Evolutionary conservation across 192 early-diverging fungal genomes (phyloP).

Genomic region (Rhizoclosmatium globosum): DNA sequence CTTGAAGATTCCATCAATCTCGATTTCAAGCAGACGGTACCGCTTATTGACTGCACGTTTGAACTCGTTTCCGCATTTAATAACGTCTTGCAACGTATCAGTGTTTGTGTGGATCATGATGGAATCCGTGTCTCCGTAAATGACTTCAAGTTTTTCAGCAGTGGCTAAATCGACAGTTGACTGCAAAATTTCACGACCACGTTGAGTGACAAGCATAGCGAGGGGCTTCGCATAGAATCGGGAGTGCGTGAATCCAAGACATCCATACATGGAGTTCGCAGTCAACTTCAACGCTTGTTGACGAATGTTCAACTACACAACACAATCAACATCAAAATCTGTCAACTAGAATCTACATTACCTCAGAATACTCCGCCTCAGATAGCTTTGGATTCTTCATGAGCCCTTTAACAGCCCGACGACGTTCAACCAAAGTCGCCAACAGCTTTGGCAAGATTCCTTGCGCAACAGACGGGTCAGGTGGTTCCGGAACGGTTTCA

Average conservation of each 20-base stretch:
- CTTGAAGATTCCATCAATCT: constrained; percentile 93
- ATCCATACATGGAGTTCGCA: constrained; percentile 99
- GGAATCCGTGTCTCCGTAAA: constrained; percentile 99
- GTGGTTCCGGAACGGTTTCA: constrained; percentile 80
- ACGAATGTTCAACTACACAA: constrained; percentile 84
- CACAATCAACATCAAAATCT: constrained; percentile 30
- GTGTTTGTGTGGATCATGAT: constrained; percentile 96
- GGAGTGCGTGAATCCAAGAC: constrained; percentile 90
- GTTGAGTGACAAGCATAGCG: constrained; percentile 96
- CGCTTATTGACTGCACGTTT: constrained; percentile 88
- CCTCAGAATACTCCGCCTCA: constrained; percentile 59
- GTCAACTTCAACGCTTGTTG: constrained; percentile 96
- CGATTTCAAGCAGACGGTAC: constrained; percentile 95
- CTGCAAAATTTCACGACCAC: constrained; percentile 96
- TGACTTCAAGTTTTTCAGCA: constrained; percentile 84
- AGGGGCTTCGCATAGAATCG: constrained; percentile 96
- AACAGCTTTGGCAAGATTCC: constrained; percentile 92
- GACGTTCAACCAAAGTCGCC: constrained; percentile 86
- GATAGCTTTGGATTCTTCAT: constrained; percentile 79
- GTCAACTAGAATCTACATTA: constrained; percentile 42
- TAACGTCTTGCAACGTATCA: constrained; percentile 73
- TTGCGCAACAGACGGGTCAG: constrained; percentile 66
- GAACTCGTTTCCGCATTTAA: constrained; percentile 81
- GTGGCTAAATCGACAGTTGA: constrained; percentile 88
- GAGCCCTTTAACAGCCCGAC: constrained; percentile 86